Evolutionary conservation across 2,329 filamentous ascomycete species (phyloP).

Genomic region (Exophiala lecanii-corni): DNA sequence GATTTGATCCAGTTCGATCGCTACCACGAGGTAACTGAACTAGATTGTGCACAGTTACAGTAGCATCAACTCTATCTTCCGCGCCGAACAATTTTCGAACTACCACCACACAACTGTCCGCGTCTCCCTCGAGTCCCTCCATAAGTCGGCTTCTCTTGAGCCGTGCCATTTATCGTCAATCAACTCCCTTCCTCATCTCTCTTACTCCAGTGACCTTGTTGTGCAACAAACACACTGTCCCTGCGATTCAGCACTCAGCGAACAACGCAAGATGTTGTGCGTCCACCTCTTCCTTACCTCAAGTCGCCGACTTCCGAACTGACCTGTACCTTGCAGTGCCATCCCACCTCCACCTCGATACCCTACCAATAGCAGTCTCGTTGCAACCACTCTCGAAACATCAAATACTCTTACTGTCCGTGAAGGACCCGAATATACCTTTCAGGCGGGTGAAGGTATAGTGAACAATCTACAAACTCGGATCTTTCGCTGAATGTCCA

Average conservation of each 20-base stretch:
- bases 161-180: neutral
- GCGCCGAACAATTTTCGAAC: neutral
- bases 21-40: neutral
- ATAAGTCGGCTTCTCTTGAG: neutral
- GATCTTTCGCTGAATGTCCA: conserved; percentile 1
- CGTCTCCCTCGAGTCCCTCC: too few relatives aligned
- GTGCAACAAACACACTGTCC: neutral
- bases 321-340: conserved; percentile 52
- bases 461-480: neutral
- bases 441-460: conserved; percentile 87
- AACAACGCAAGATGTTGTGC: neutral
- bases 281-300: too few relatives aligned
- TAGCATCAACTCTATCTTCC: neutral
- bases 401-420: conserved; percentile 83
- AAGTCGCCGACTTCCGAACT: too few relatives aligned
- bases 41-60: too few relatives aligned
- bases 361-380: conserved; percentile 61
- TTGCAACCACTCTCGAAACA: conserved; percentile 79
- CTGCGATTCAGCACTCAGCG: neutral
- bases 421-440: conserved; percentile 76
- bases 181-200: neutral
- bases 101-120: too few relatives aligned
- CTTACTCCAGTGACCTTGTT: neutral
- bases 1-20: neutral
- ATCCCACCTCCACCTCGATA: conserved; percentile 82